A percentile compares a stretch with the other conserved stretches of the same genome.
phyloP scores from a whole-genome alignment of 768 basidiomycete species.

The Boletus coccyginus region DNA sequence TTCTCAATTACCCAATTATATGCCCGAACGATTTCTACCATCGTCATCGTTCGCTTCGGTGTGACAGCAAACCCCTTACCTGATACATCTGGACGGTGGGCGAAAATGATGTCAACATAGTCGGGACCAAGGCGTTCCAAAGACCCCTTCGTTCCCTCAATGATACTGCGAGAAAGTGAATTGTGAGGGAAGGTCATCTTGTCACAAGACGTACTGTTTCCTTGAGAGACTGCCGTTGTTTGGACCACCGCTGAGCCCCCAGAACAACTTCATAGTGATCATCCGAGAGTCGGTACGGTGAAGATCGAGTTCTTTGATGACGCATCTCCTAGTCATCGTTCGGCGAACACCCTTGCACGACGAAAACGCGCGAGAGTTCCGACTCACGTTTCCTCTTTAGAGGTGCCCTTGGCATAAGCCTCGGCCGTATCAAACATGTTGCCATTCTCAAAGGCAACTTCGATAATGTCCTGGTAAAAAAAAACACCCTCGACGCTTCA shows the following conservation, averaged over 20 bases:
- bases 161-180: background rate
- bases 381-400: slow-evolving; percentile 7
- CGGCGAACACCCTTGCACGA: background rate
- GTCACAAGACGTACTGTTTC: background rate
- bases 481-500: background rate
- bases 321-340: background rate
- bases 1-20: slow-evolving; percentile 4
- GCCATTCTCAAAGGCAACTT: slow-evolving; percentile 6
- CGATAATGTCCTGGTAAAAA: slow-evolving; percentile 3
- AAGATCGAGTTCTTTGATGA: slow-evolving; percentile 4
- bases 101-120: slow-evolving; percentile 9
- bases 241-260: background rate
- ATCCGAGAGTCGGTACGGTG: slow-evolving; percentile 5
- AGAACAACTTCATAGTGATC: slow-evolving; percentile 6
- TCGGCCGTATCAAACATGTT: slow-evolving; percentile 11
- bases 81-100: slow-evolving; percentile 4
- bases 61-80: background rate
- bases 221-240: slow-evolving; percentile 6
- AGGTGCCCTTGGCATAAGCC: slow-evolving; percentile 5
- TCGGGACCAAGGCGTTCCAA: slow-evolving; percentile 4
- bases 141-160: slow-evolving; percentile 6
- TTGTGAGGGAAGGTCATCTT: background rate
- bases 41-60: background rate
- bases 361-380: background rate
- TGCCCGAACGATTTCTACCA: background rate